A percentile compares a stretch with the other conserved stretches of the same genome.
Evolutionary conservation across 2,329 filamentous ascomycete genomes (phyloP).

Genomic region (Magnaporthales sp.): DNA sequence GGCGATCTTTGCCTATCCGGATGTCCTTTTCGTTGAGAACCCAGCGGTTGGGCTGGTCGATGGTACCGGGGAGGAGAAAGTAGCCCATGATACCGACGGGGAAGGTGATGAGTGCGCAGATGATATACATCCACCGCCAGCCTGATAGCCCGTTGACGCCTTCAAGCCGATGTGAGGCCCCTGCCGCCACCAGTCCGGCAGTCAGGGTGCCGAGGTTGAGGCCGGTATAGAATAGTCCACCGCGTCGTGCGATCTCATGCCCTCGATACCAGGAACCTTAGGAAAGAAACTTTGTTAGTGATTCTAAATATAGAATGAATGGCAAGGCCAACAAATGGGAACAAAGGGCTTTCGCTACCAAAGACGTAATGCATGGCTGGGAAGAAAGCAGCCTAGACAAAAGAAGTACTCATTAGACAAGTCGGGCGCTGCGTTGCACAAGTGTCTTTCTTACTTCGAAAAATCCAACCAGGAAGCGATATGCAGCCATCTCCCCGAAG

Average conservation of each 20-base stretch:
- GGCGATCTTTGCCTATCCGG: constrained; percentile 31
- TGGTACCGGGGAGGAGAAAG: constrained; percentile 11
- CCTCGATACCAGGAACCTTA: constrained; percentile 35
- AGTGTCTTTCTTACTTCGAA: neutral
- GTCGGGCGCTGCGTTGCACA: neutral
- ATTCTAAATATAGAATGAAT: too few relatives aligned
- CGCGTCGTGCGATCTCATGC: constrained; percentile 36
- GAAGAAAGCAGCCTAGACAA: neutral
- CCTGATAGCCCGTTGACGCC: constrained; percentile 35
- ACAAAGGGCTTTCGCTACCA: constrained; percentile 13
- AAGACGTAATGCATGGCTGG: neutral
- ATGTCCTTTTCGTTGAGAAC: constrained; percentile 38
- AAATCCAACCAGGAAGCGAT: constrained; percentile 30
- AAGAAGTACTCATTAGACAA: neutral
- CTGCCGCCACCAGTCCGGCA: constrained; percentile 39
- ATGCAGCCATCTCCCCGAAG: constrained; percentile 38
- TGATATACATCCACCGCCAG: constrained; percentile 26
- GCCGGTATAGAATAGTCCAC: constrained; percentile 43
- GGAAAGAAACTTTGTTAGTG: too few relatives aligned
- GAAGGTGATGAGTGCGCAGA: constrained; percentile 13
- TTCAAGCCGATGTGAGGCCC: constrained; percentile 26
- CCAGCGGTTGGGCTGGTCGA: constrained; percentile 25
- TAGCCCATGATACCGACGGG: constrained; percentile 13
- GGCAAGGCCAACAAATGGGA: neutral
- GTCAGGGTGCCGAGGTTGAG: constrained; percentile 42